phyloP scores from a whole-genome alignment of 257 asterid genomes.

The Agastache rugosa region DNA sequence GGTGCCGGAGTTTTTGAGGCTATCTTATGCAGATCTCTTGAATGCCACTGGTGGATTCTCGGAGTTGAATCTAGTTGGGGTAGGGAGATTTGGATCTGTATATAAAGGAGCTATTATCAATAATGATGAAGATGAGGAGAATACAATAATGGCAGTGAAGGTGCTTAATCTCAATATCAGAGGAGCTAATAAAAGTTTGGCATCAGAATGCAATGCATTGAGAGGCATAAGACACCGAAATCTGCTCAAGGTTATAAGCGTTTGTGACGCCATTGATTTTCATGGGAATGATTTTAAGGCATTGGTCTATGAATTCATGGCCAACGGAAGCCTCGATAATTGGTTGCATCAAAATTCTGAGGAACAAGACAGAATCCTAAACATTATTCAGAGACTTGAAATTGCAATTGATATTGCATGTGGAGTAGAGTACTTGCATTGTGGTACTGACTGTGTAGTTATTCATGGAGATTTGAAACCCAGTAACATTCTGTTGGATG shows the following conservation, averaged over 20 bases:
- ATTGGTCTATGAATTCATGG: background rate
- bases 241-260: background rate
- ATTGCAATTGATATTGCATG: slow-evolving; percentile 40
- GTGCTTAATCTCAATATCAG: slow-evolving; percentile 23
- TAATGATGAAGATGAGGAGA: slow-evolving; percentile 14
- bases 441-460: slow-evolving; percentile 18
- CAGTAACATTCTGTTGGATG: background rate
- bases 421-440: slow-evolving; percentile 10
- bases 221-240: slow-evolving; percentile 10
- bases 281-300: background rate
- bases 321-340: background rate
- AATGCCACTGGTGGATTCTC: background rate
- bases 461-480: slow-evolving; percentile 37
- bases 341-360: background rate
- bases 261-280: background rate
- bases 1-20: background rate
- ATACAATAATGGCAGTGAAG: background rate
- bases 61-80: background rate
- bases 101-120: background rate
- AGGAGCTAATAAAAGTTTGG: slow-evolving; percentile 28
- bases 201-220: slow-evolving; percentile 37
- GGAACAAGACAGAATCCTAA: no score
- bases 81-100: background rate
- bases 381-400: slow-evolving; percentile 3
- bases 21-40: background rate